These are phyloP conservation scores for Chenopodium quinoa DNA, from an alignment of 148 eudicot species.

Conservation along the genomic window DNA sequence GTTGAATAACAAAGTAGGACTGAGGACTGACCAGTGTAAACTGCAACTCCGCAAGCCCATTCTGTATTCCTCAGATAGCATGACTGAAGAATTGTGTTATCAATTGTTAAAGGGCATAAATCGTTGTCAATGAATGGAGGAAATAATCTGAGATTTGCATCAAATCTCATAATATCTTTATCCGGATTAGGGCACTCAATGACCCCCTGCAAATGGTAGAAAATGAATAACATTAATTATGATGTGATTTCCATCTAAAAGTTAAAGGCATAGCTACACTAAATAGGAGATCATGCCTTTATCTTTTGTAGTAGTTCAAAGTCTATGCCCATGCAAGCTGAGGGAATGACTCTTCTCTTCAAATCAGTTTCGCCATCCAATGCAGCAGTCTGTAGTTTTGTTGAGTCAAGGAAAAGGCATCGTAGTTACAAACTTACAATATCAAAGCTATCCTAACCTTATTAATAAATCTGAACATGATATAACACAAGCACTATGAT, in stretches of 20 bases:
- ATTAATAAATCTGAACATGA: neutral
- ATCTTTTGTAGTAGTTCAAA: conserved; percentile 82
- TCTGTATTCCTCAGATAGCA: conserved; percentile 97
- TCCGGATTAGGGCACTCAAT: conserved; percentile 93
- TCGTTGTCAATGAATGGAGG: conserved; percentile 98
- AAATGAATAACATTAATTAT: conserved; percentile 11
- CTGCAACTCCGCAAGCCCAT: conserved; percentile 99
- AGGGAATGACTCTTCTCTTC: conserved; percentile 80
- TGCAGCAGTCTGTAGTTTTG: conserved; percentile 77
- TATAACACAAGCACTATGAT: neutral
- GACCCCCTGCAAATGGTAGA: conserved; percentile 65
- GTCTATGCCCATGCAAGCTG: conserved; percentile 94
- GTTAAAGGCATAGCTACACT: neutral
- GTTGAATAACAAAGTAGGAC: neutral
- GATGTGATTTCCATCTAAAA: neutral
- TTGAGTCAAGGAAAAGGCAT: conserved; percentile 7
- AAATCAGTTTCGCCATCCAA: conserved; percentile 98
- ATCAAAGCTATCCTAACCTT: neutral
- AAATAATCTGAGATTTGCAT: conserved; percentile 90
- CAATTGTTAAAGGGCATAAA: conserved; percentile 84
- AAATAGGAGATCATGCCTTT: conserved; percentile 49
- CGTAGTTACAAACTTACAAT: neutral
- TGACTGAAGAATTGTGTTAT: conserved; percentile 93
- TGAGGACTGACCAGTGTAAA: conserved; percentile 73
- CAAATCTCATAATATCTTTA: conserved; percentile 90